Conservation (phyloP, 2,329 filamentous ascomycete genomes). For the Xylariaceae sp. region DNA sequence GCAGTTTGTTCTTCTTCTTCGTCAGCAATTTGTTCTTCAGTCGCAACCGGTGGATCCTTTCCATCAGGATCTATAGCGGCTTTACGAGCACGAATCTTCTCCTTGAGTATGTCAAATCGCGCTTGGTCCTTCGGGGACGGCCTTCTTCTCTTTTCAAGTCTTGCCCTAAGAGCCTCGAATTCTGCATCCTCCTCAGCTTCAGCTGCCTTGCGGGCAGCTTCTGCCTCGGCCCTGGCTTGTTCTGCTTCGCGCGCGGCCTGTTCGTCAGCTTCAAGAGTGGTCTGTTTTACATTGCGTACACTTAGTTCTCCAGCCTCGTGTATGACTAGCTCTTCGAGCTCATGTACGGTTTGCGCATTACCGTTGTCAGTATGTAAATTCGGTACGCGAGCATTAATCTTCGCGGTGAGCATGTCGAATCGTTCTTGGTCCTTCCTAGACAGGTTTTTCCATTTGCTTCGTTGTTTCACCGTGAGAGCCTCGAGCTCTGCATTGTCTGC, state of each 20-base stretch:
- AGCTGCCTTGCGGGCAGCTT: slow-evolving; percentile 5
- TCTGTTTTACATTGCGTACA: slow-evolving; percentile 28
- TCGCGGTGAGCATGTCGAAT: slow-evolving; percentile 13
- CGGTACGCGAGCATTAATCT: slow-evolving; percentile 12
- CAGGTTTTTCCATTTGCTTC: slow-evolving; percentile 2
- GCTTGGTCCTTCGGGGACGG: slow-evolving; percentile 5
- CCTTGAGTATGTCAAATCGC: slow-evolving; percentile 14
- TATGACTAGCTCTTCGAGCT: slow-evolving; percentile 14
- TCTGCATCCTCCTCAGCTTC: slow-evolving; percentile 11
- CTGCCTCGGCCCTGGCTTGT: too few relatives aligned
- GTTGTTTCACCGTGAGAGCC: slow-evolving; percentile 4
- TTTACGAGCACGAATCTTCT: slow-evolving; percentile 14
- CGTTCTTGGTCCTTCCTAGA: slow-evolving; percentile 11
- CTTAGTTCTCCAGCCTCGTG: slow-evolving; percentile 27
- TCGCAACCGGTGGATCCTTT: neutral
- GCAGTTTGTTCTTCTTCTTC: too few relatives aligned
- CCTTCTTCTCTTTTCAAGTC: slow-evolving; percentile 7
- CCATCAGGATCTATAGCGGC: neutral
- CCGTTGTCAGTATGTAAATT: slow-evolving; percentile 2
- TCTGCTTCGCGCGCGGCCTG: neutral
- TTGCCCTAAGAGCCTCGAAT: slow-evolving; percentile 1
- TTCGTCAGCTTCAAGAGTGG: slow-evolving; percentile 19
- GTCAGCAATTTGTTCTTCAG: too few relatives aligned
- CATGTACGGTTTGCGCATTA: slow-evolving; percentile 1
- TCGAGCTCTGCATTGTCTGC: neutral